Evolutionary conservation across 768 basidiomycete species (phyloP).

Genomic region (Boletales sp.): DNA sequence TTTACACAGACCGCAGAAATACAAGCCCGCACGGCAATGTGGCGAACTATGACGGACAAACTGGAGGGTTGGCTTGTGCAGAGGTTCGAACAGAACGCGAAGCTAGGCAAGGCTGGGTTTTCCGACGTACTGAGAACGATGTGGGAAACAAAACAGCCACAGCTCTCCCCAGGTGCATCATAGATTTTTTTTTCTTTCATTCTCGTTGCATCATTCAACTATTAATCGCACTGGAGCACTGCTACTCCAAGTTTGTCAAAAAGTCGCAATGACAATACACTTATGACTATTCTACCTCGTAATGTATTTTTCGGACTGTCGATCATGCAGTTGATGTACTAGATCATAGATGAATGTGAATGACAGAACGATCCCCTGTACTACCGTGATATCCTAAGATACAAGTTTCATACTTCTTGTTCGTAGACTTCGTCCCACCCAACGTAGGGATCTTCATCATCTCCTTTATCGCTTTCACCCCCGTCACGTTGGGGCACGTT

Average conservation of each 20-base stretch:
- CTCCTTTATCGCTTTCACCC: constrained; percentile 40
- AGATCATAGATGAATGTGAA: background rate
- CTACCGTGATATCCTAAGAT: background rate
- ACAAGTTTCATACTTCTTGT: constrained; percentile 52
- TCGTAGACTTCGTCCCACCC: constrained; percentile 59
- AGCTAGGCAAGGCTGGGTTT: constrained; percentile 83
- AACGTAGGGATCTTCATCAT: constrained; percentile 26
- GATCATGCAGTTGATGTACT: background rate
- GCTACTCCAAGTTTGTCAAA: constrained; percentile 22
- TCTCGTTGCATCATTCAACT: constrained; percentile 6
- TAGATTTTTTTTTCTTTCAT: constrained; percentile 11
- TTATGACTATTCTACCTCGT: constrained; percentile 28
- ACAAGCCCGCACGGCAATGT: constrained; percentile 74
- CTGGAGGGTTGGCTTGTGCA: constrained; percentile 85
- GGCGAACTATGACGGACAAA: constrained; percentile 77
- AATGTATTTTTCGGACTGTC: constrained; percentile 14
- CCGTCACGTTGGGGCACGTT: constrained; percentile 18
- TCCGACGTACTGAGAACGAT: constrained; percentile 80
- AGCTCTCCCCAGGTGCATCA: constrained; percentile 29
- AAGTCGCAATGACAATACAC: constrained; percentile 21
- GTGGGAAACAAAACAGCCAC: constrained; percentile 67
- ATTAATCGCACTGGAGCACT: constrained; percentile 1
- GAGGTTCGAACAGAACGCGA: constrained; percentile 90
- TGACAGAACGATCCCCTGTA: too few relatives aligned
- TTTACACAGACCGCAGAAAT: constrained; percentile 93